Conservation (phyloP, 2,329 filamentous ascomycete species). For the Fusarium buharicum region DNA sequence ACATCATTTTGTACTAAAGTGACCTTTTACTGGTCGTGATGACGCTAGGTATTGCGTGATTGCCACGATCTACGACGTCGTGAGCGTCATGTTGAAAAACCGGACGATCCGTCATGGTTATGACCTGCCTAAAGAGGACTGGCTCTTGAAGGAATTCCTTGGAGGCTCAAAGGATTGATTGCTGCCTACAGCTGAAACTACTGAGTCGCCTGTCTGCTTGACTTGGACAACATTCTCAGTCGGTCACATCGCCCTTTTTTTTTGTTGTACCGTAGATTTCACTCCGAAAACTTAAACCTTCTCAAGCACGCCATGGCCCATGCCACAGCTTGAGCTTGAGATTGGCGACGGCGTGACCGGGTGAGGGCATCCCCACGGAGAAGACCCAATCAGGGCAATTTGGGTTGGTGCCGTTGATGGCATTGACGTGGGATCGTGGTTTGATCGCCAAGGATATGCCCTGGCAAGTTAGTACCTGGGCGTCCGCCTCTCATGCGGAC, state of each 20-base stretch:
- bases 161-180: not conserved
- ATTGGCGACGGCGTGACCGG: slow-evolving; percentile 21
- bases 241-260: no score
- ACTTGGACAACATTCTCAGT: not conserved
- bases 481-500: slow-evolving; percentile 9
- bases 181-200: not conserved
- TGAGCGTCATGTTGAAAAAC: slow-evolving; percentile 2
- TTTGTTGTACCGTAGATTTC: no score
- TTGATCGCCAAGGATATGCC: slow-evolving; percentile 18
- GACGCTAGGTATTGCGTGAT: slow-evolving; percentile 22
- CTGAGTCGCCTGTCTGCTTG: not conserved
- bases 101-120: not conserved
- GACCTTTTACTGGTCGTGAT: not conserved
- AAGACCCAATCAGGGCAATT: slow-evolving; percentile 9
- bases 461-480: not conserved
- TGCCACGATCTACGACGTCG: not conserved
- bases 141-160: not conserved
- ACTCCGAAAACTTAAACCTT: not conserved
- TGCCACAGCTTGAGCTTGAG: not conserved
- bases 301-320: not conserved
- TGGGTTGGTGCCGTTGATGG: slow-evolving; percentile 1
- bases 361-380: slow-evolving; percentile 2
- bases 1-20: not conserved
- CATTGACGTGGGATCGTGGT: not conserved
- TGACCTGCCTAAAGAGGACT: not conserved